Base-by-base conservation (phyloP, 2,329 filamentous ascomycete genomes). In the Apiospora hydei region DNA sequence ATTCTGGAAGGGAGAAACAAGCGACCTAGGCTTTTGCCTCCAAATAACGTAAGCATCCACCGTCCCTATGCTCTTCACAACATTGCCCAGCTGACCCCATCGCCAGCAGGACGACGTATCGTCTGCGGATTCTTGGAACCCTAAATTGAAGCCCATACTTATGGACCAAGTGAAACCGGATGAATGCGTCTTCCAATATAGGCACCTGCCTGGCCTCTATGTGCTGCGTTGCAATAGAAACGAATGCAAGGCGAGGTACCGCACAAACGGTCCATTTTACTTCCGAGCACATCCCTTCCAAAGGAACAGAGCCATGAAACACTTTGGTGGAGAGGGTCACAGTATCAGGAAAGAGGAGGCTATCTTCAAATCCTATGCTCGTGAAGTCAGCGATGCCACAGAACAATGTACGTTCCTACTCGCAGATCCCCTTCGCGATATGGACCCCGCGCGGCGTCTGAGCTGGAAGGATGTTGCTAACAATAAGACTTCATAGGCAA, bases 101-200 rank as follows among this genome's bases (percentile, higher is more conserved):
- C 8, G 6, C 18, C 21, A 49, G 44, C 47, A 38, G 14, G 67
- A n/a, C 44, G 67, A n/a, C 26, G 26, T 10, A 21, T 14, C 26
- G 16, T 16, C 26, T 21, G 18, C 2, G 16, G 1, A 6, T 13
- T n/a, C 34, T 10, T 44, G 21, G 21, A 7, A 26, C 26, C 14
- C 13, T 5, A 68, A 43, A 1, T 7, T 67, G 34, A n/a, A 24
- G 34, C 34, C 61, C 49, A 30, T 43, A 34, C 5, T 6, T 38
- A 38, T 38, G 34, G 34, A 38, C 34, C 34, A 38, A 38, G 34
- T 69, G 47, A 51, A 57, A 26, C 4, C 47, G 2, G 68, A 41
- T 26, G 68, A 69, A 18, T 69, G 68, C 47, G 34, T 69, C 30
- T 69, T 69, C 47, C 21, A 2, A 41, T 69, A 69, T 26, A 47